Evolutionary conservation across 352 stramenopile genomes (phyloP).

Genomic region (Phytophthora pini): DNA sequence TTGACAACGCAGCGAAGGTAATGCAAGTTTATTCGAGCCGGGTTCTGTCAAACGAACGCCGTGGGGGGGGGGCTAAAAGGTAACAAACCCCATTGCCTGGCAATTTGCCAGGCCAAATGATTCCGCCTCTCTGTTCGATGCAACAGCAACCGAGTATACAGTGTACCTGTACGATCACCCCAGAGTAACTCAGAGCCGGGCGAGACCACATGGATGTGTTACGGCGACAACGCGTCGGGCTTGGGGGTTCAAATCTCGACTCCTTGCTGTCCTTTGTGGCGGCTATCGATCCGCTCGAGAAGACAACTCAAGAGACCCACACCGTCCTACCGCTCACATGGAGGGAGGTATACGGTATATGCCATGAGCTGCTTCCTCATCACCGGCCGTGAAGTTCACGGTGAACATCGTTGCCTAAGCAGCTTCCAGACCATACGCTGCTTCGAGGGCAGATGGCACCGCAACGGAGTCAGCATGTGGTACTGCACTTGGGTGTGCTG

Average conservation of each 20-base stretch:
- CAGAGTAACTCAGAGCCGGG: conserved; percentile 18
- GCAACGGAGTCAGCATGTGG: conserved; percentile 22
- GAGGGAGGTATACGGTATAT: not conserved
- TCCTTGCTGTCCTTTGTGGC: conserved; percentile 16
- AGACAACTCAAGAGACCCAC: conserved; percentile 1
- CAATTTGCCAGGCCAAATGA: conserved; percentile 10
- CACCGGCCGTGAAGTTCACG: too few relatives aligned
- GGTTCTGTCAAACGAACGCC: conserved; percentile 5
- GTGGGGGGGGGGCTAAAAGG: not conserved
- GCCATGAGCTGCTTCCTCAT: too few relatives aligned
- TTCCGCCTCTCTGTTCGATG: conserved; percentile 16
- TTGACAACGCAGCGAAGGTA: too few relatives aligned
- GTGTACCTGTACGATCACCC: not conserved
- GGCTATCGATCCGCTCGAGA: conserved; percentile 12
- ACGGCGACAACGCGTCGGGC: conserved; percentile 21
- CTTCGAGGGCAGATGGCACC: conserved; percentile 19
- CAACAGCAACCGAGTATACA: conserved; percentile 3
- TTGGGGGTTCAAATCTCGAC: conserved; percentile 25
- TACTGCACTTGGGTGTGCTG: conserved; percentile 6
- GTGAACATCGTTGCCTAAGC: conserved; percentile 11
- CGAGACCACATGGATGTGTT: conserved; percentile 33
- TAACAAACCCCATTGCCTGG: conserved; percentile 4
- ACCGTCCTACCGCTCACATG: conserved; percentile 3
- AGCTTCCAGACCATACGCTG: conserved; percentile 25
- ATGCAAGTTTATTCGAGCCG: not conserved